Percentiles rank a stretch among this genome's conserved stretches.
phyloP scores from a whole-genome alignment of 2,329 filamentous ascomycete genomes.

The Penicillium brasilianum region DNA sequence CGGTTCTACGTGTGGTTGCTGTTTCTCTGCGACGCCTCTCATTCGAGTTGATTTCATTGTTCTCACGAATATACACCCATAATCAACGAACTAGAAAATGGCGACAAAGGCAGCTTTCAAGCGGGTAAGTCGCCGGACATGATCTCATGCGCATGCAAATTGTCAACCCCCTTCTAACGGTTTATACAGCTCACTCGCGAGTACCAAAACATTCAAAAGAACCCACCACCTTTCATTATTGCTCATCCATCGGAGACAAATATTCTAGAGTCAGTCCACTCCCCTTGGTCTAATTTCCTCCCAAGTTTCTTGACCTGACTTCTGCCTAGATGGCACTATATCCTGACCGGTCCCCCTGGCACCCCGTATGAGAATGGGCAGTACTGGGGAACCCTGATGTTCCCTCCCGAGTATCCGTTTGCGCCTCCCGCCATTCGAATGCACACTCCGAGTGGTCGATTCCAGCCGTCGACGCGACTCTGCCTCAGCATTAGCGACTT shows the following conservation, averaged over 20 bases:
- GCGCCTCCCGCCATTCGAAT: constrained; percentile 97
- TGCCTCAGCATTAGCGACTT: constrained; percentile 98
- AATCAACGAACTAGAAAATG: constrained; percentile 52
- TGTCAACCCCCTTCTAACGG: constrained; percentile 15
- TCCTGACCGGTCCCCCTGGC: constrained; percentile 90
- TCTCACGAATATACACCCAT: not conserved
- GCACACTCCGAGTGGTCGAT: constrained; percentile 96
- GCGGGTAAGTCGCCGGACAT: constrained; percentile 57
- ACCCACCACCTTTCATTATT: constrained; percentile 85
- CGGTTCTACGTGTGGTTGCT: constrained; percentile 3
- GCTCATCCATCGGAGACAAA: constrained; percentile 90
- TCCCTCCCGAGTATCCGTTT: constrained; percentile 96
- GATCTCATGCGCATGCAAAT: not conserved
- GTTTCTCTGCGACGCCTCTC: not conserved
- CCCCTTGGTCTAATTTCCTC: not conserved
- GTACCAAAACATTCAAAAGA: constrained; percentile 69
- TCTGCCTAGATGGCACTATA: constrained; percentile 79
- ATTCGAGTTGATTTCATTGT: not conserved
- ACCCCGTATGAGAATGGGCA: constrained; percentile 95
- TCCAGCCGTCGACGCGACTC: constrained; percentile 87
- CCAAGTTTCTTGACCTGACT: constrained; percentile 22
- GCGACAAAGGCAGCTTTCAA: constrained; percentile 75
- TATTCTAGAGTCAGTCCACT: constrained; percentile 76
- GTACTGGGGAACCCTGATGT: constrained; percentile 97
- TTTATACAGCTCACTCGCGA: constrained; percentile 62